phyloP scores from a whole-genome alignment of 768 basidiomycete genomes.

The Pisolithus marmoratus region DNA sequence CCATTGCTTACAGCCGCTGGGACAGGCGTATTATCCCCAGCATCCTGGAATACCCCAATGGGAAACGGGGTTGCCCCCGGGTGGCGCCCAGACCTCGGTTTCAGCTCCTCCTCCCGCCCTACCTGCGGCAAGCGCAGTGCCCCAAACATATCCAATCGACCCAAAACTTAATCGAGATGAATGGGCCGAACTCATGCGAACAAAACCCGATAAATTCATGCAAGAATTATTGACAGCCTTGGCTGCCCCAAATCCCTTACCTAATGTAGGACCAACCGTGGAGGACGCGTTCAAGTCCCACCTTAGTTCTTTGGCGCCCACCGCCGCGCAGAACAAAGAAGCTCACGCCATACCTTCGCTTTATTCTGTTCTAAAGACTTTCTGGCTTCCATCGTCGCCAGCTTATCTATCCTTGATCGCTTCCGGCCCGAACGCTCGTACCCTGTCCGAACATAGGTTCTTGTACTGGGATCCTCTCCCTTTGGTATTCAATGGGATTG shows the following conservation, averaged over 20 bases:
- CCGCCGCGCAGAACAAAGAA: slow-evolving; percentile 35
- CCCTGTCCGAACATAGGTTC: slow-evolving; percentile 69
- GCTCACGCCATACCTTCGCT: slow-evolving; percentile 58
- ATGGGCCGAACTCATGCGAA: slow-evolving; percentile 57
- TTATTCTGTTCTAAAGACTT: slow-evolving; percentile 75
- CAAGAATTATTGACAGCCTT: slow-evolving; percentile 51
- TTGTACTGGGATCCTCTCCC: slow-evolving; percentile 87
- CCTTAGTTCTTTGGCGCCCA: slow-evolving; percentile 56
- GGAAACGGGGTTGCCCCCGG: slow-evolving; percentile 26
- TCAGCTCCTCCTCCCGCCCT: slow-evolving; percentile 31
- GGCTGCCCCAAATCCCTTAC: slow-evolving; percentile 56
- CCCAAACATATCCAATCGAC: slow-evolving; percentile 34
- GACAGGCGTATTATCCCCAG: slow-evolving; percentile 27
- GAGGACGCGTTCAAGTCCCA: slow-evolving; percentile 80
- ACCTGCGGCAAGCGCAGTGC: slow-evolving; percentile 14
- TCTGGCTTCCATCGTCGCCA: slow-evolving; percentile 79
- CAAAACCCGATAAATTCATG: slow-evolving; percentile 53
- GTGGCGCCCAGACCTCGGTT: slow-evolving; percentile 19
- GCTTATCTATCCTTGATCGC: slow-evolving; percentile 73
- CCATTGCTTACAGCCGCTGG: not conserved
- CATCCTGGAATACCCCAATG: slow-evolving; percentile 26
- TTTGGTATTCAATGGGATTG: slow-evolving; percentile 76
- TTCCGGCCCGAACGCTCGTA: slow-evolving; percentile 60
- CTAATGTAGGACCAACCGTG: slow-evolving; percentile 55
- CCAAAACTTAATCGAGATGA: slow-evolving; percentile 53